Evolutionary conservation across 2,329 filamentous ascomycete species (phyloP).

Genomic region (Fusarium luffae): DNA sequence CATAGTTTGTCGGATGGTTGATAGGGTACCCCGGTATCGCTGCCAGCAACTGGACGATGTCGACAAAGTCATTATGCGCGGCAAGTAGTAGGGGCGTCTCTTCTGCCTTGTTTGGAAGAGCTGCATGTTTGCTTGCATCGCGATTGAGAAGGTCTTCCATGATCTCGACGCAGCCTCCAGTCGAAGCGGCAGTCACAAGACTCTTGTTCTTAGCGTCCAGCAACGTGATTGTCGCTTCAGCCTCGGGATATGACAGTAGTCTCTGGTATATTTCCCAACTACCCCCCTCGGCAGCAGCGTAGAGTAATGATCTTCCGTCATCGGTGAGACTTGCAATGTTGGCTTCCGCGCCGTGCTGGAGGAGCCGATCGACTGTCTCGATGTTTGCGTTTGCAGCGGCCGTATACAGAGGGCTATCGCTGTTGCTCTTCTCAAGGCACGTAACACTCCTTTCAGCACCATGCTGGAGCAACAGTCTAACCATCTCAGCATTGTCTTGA

Average conservation of each 20-base stretch:
- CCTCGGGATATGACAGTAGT: rapidly evolving
- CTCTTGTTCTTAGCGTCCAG: not conserved
- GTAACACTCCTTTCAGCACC: not conserved
- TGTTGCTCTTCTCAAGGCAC: not conserved
- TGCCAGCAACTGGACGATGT: rapidly evolving
- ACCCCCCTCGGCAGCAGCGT: not conserved
- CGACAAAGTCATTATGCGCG: rapidly evolving
- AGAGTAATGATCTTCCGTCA: not conserved
- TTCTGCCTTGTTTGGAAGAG: rapidly evolving
- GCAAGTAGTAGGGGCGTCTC: rapidly evolving
- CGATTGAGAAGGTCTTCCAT: not conserved
- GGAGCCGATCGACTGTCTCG: rapidly evolving
- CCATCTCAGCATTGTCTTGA: not conserved
- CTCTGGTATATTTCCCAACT: not conserved
- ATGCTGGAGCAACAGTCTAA: not conserved
- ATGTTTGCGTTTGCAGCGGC: rapidly evolving
- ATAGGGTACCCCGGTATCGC: rapidly evolving
- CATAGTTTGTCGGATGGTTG: rapidly evolving
- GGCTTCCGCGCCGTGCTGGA: not conserved
- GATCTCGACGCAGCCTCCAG: not conserved
- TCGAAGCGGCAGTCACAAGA: not conserved
- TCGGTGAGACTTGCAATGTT: not conserved
- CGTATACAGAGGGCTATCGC: not conserved
- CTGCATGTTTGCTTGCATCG: rapidly evolving
- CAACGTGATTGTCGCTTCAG: too few relatives aligned